Evolutionary conservation across 495 filamentous ascomycete genomes (phyloP).

Genomic region (Penicillium arizonense): DNA sequence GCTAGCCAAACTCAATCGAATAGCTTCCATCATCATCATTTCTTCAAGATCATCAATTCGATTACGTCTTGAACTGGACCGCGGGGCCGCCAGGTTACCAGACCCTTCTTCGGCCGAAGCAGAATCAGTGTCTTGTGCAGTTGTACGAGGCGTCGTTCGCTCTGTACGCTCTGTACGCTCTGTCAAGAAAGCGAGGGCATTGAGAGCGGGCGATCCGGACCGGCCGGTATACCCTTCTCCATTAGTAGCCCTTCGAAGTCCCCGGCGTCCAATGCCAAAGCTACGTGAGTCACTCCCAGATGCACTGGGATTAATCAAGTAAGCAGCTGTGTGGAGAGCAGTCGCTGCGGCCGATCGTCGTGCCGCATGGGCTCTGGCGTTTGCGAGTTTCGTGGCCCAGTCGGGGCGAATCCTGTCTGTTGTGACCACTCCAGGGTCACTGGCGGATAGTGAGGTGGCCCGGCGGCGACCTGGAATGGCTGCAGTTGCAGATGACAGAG

Average conservation of each 20-base stretch:
- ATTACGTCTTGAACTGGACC: constrained; percentile 59
- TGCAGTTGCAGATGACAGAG: constrained; percentile 41
- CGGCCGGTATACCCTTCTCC: constrained; percentile 34
- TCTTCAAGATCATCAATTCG: constrained; percentile 89
- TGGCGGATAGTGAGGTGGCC: constrained; percentile 79
- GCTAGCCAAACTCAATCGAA: constrained; percentile 79
- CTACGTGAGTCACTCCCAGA: constrained; percentile 48
- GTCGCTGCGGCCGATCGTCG: constrained; percentile 90
- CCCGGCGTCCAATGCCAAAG: constrained; percentile 48
- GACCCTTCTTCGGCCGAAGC: constrained; percentile 41
- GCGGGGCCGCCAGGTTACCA: constrained; percentile 45
- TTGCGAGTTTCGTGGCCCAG: constrained; percentile 86
- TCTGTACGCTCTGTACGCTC: constrained; percentile 36
- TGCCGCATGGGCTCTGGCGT: constrained; percentile 79
- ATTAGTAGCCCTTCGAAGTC: constrained; percentile 41
- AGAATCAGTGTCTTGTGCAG: constrained; percentile 34
- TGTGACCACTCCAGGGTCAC: constrained; percentile 77
- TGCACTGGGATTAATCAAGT: constrained; percentile 71
- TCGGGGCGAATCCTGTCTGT: constrained; percentile 91
- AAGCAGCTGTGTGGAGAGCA: constrained; percentile 91
- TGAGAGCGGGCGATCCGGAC: constrained; percentile 45
- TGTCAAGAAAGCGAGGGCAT: constrained; percentile 51
- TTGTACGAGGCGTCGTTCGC: constrained; percentile 25
- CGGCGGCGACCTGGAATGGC: constrained; percentile 53
- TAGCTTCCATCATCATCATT: constrained; percentile 98